Base-by-base conservation (phyloP, 192 early-diverging fungal species). In the Thamnidium elegans region DNA sequence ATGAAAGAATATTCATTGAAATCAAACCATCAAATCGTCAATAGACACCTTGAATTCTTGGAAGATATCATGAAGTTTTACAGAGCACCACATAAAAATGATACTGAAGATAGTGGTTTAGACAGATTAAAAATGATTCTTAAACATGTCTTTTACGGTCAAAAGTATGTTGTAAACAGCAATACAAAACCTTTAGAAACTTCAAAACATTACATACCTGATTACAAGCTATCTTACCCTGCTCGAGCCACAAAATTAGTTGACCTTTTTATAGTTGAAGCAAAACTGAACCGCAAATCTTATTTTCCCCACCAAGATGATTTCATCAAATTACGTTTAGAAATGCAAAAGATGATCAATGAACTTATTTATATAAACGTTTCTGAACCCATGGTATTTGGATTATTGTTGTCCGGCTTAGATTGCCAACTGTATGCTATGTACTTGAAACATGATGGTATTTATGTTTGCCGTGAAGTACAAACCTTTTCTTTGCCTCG, bases 291-390 rank as follows among this genome's bases (percentile, higher is more conserved):
- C 8, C 2, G 23, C 9, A 52, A 52, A 13, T 26, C 51, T 13
- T 52, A 52, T 36, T 52, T 52, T 52, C 51, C 51, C 1, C 51
- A 52, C 11, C 51, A 52, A 52, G 51, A 31, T 52, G 51, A 52
- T 31, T 52, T 52, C 21, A 52, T 52, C 13, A 52, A 52, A 13
- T 21, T 52, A 9, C 20, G 26, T 9, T 52, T 52, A 3, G 51
- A 52, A 52, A 31, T 52, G 51, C 51, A 52, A 26, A 52, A 52
- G 7, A 52, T 52, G 51, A 11, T 52, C 1, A 52, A 23, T 11
- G 9, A 11, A 4, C 11, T 52, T 2, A 52, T 52, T 13, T 1
- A 13, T 26, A 52, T 52, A 19, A 52, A 52, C 21, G 51, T 52
- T 1, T 8, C 51, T 6, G 8, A 52, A 8, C 51, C 51, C 21